phyloP scores from a whole-genome alignment of 129 eudicot genomes.

The Centrapalus pauciflorus region DNA sequence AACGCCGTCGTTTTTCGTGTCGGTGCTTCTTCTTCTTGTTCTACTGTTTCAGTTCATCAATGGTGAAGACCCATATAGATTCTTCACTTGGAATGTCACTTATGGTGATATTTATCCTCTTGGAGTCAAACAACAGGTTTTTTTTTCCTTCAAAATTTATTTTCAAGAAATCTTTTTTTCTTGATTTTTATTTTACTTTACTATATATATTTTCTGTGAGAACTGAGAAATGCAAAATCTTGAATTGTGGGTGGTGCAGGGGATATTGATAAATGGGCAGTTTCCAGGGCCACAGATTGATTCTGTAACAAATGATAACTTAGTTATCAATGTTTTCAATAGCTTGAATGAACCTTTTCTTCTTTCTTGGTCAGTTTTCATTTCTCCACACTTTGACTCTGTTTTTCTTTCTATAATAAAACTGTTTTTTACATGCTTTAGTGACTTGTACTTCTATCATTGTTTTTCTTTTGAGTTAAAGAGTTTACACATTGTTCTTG shows the following conservation, averaged over 20 bases:
- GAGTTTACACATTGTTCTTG: too few relatives aligned
- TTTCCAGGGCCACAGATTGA: slow-evolving; percentile 68
- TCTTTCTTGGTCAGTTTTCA: slow-evolving; percentile 49
- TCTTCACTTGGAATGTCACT: slow-evolving; percentile 56
- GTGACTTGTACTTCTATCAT: background rate
- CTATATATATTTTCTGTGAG: too few relatives aligned
- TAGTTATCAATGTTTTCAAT: slow-evolving; percentile 57
- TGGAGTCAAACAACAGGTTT: slow-evolving; percentile 64
- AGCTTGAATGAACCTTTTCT: slow-evolving; percentile 58
- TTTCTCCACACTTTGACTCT: background rate
- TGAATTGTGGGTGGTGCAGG: slow-evolving; percentile 36
- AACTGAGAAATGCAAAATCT: background rate
- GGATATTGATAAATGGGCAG: slow-evolving; percentile 64
- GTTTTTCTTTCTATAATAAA: background rate
- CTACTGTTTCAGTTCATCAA: slow-evolving; percentile 6
- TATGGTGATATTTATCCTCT: slow-evolving; percentile 68
- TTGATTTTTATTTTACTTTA: background rate
- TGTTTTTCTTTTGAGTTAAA: too few relatives aligned
- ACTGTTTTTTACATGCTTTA: slow-evolving; percentile 1
- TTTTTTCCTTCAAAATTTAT: background rate
- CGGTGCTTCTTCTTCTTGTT: slow-evolving; percentile 11
- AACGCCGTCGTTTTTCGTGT: slow-evolving; percentile 26
- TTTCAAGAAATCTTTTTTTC: background rate
- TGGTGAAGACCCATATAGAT: slow-evolving; percentile 65
- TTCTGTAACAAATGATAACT: slow-evolving; percentile 56